A percentile compares a stretch with the other conserved stretches of the same genome.
These are phyloP conservation scores for Leccinum longicurvipes DNA, from an alignment of 768 basidiomycete species.

Conservation along the genomic window DNA sequence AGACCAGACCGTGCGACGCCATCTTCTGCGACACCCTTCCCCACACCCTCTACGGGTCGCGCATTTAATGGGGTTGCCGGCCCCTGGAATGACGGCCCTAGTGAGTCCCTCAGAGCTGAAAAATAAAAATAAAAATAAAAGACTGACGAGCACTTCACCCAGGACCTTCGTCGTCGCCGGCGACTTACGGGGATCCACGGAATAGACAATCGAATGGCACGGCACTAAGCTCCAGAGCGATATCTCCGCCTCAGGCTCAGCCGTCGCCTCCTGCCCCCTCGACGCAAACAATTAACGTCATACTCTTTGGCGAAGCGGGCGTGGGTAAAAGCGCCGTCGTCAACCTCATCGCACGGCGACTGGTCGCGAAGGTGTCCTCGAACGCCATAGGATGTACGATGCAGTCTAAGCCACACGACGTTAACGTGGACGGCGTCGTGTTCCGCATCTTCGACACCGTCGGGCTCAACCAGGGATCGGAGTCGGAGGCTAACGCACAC, in stretches of 20 bases:
- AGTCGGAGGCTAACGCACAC: neutral
- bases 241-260: neutral
- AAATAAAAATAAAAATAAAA: neutral
- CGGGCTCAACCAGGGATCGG: conserved; percentile 19
- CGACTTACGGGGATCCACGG: neutral
- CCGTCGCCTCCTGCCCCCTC: neutral
- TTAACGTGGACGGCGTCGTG: conserved; percentile 6
- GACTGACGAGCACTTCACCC: neutral
- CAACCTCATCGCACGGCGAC: neutral
- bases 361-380: conserved; percentile 7
- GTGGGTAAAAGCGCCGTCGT: conserved; percentile 8
- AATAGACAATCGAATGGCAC: neutral
- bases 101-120: neutral
- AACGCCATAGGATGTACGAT: conserved; percentile 30
- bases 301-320: conserved; percentile 4
- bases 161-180: neutral
- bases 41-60: neutral
- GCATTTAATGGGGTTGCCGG: neutral
- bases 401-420: conserved; percentile 16
- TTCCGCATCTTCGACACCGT: conserved; percentile 26
- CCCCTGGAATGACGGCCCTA: too few relatives aligned
- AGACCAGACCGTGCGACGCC: neutral
- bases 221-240: too few relatives aligned
- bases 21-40: neutral
- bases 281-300: neutral